Percentiles rank a stretch among this genome's conserved stretches.
Evolutionary conservation across 257 asterid genomes (phyloP).

Genomic region (Solanum bukasovii): DNA sequence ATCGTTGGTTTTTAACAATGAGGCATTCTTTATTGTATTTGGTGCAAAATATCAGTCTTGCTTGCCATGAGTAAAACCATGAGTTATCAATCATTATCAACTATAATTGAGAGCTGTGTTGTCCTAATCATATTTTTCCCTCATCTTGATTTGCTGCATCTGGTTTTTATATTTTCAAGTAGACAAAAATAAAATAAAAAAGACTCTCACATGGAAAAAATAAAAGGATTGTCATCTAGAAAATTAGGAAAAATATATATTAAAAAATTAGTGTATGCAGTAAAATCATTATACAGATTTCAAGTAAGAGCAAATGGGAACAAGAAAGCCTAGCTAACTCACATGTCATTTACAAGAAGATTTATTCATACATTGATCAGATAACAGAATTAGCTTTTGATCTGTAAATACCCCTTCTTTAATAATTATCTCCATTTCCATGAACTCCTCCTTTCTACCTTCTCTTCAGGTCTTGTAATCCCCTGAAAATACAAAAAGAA

Average conservation of each 20-base stretch:
- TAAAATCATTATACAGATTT: neutral
- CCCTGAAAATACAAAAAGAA: constrained; percentile 7
- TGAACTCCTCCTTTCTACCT: constrained; percentile 16
- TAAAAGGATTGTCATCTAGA: neutral
- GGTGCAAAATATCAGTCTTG: neutral
- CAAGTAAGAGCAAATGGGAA: neutral
- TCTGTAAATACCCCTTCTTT: neutral
- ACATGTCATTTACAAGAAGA: neutral
- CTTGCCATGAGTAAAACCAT: neutral
- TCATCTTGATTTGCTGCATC: neutral
- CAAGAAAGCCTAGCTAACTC: neutral
- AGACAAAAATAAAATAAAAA: neutral
- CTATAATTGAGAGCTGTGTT: neutral
- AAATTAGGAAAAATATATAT: neutral
- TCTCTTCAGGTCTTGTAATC: neutral
- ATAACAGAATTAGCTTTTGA: constrained; percentile 1
- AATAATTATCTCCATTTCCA: constrained; percentile 22
- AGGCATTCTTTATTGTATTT: neutral
- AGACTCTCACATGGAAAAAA: neutral
- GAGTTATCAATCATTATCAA: neutral
- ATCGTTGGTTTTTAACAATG: neutral
- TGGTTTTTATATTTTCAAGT: neutral
- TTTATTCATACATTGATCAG: neutral
- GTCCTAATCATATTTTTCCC: neutral
- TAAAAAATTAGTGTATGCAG: neutral